Conservation (phyloP, 768 basidiomycete genomes). For the Trametes meyenii region DNA sequence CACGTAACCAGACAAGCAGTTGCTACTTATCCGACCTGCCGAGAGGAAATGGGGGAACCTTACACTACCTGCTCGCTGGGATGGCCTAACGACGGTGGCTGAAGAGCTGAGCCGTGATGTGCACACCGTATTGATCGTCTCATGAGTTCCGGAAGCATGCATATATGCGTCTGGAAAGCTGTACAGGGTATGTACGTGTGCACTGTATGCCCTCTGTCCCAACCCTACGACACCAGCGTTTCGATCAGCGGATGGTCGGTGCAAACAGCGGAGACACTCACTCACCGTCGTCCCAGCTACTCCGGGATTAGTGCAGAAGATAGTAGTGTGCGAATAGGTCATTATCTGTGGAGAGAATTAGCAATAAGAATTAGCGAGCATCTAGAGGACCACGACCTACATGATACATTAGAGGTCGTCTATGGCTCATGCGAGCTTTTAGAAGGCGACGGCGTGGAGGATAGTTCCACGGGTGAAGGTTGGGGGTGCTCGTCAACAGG, state of each 20-base stretch:
- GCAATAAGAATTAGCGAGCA: neutral
- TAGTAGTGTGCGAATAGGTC: constrained; percentile 19
- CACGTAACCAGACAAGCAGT: too few species aligned
- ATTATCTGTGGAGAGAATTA: neutral
- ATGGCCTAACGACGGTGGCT: neutral
- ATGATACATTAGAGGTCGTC: constrained; percentile 17
- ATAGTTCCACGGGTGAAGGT: neutral
- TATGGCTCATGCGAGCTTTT: constrained; percentile 1
- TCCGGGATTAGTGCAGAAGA: constrained; percentile 12
- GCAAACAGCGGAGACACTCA: neutral
- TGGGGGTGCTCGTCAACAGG: neutral
- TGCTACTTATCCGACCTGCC: too few species aligned
- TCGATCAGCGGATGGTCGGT: neutral
- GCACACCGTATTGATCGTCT: neutral
- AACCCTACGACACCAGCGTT: neutral
- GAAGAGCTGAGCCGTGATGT: neutral
- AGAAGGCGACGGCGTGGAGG: neutral
- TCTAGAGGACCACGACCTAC: neutral
- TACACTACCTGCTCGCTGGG: too few species aligned
- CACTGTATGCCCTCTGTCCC: constrained; percentile 7
- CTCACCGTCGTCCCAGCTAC: constrained; percentile 3
- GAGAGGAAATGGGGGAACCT: too few species aligned
- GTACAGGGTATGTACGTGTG: constrained; percentile 13
- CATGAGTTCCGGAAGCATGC: neutral
- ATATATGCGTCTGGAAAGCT: neutral